Percentiles rank a stretch among this genome's conserved stretches.
phyloP scores from a whole-genome alignment of 2,329 filamentous ascomycete species.

The Sphaerulina populicola region DNA sequence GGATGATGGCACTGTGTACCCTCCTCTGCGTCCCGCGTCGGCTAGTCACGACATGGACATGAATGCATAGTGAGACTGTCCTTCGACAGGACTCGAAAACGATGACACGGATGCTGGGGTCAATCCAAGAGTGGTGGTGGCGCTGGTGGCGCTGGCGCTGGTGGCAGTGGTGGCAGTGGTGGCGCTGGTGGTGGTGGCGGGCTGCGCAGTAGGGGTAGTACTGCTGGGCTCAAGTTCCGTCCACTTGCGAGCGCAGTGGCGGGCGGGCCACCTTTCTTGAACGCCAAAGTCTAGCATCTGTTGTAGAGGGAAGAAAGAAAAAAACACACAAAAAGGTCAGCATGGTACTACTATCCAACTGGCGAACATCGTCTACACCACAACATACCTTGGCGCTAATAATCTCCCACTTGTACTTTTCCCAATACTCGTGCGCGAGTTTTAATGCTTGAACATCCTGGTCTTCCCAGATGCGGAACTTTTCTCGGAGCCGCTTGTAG shows the following conservation, averaged over 20 bases:
- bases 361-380: background rate
- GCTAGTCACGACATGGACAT: conserved; percentile 27
- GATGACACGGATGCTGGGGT: conserved; percentile 24
- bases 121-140: conserved; percentile 16
- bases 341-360: background rate
- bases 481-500: conserved; percentile 45
- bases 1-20: too few relatives aligned
- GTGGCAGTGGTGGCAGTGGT: too few relatives aligned
- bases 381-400: conserved; percentile 43
- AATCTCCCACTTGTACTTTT: conserved; percentile 47
- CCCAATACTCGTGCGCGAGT: conserved; percentile 47
- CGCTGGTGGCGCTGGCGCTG: too few relatives aligned
- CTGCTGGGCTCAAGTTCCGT: conserved; percentile 34
- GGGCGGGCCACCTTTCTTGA: conserved; percentile 45
- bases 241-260: conserved; percentile 46
- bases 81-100: conserved; percentile 27
- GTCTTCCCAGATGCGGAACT: conserved; percentile 46
- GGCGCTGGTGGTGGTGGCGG: conserved; percentile 6
- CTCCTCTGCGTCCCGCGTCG: background rate
- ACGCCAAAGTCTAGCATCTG: conserved; percentile 48
- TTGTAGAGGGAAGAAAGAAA: too few relatives aligned
- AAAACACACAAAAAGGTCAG: background rate
- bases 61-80: conserved; percentile 25
- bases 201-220: conserved; percentile 21
- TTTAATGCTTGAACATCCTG: conserved; percentile 43